These are phyloP conservation scores for Eucalyptus pauciflora DNA, from an alignment of 345 rosid species.

Conservation along the genomic window DNA sequence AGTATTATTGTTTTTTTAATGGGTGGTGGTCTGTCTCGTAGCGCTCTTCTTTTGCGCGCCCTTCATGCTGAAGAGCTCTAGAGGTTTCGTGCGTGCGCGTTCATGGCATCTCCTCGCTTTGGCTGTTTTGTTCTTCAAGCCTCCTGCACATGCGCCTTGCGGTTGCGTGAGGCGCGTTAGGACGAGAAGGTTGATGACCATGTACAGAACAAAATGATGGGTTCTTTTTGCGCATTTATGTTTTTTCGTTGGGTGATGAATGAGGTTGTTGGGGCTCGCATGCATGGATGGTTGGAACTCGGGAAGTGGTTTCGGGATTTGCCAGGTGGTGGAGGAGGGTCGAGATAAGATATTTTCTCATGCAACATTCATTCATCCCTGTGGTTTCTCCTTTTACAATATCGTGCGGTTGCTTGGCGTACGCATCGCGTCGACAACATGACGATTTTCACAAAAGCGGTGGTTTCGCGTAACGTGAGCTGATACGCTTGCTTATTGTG, in stretches of 20 bases:
- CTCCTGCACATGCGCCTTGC: not conserved
- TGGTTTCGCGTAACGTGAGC: too few species aligned
- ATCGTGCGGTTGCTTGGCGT: too few species aligned
- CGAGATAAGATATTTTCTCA: too few species aligned
- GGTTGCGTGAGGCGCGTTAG: not conserved
- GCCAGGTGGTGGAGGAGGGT: too few species aligned
- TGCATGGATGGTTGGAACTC: not conserved
- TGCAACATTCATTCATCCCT: too few species aligned
- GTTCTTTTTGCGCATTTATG: not conserved
- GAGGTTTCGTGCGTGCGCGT: conserved; percentile 4
- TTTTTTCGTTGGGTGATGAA: not conserved
- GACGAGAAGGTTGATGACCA: conserved; percentile 1
- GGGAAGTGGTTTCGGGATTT: too few species aligned
- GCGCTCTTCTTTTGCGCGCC: not conserved
- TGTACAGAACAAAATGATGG: not conserved
- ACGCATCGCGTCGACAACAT: too few species aligned
- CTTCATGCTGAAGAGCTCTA: not conserved
- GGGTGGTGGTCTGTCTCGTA: too few species aligned
- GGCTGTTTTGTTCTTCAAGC: not conserved
- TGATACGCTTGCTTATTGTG: too few species aligned
- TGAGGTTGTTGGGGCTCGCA: not conserved
- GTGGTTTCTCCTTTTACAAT: too few species aligned
- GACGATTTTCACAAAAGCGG: too few species aligned
- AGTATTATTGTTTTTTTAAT: too few species aligned
- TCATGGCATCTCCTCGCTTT: not conserved